Base-by-base conservation (phyloP, 345 rosid genomes). In the Corchorus olitorius region DNA sequence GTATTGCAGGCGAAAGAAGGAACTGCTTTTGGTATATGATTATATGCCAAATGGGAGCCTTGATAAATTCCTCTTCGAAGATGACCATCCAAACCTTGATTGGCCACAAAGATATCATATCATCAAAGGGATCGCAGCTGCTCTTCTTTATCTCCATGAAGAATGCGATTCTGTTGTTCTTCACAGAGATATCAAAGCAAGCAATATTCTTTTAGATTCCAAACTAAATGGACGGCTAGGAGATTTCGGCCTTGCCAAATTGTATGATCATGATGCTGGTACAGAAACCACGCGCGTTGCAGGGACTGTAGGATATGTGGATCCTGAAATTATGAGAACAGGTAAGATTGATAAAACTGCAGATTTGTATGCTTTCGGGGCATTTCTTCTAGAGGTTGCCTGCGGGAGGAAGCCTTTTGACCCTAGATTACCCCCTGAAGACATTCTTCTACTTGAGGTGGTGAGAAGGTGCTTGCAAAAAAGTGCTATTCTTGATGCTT, bases 111-210 rank as follows among this genome's bases (percentile, higher is more conserved):
- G 89, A 46, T 75, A 81, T 33, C 81, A 70, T 34, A 81, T 86
- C 63, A 49, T 85, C 46, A 83, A 68, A 72, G 88, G 87, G 12
- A 81, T 85, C 4, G 89, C 90, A 0, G 75, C 83, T n/a, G 88
- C 85, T 65, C 85, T 85, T 2, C 81, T 77, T 19, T 88, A 87
- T 76, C 75, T 88, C 5, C 90, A 88, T 46, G 88, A 88, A 78
- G 87, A 81, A 37, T 85, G 87, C 79, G 90, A 87, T 37, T 81
- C 83, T 61, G 87, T 87, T 58, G 88, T 88, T 58, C 75, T 87
- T 9, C 92, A 88, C 11, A 81, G 92, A 79, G 92, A 88, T 55
- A 54, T 88, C 46, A 88, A 88, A 81, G 87, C 92, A 45, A 78
- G 84, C 62, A 88, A 88, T 59, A 73, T 87, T 17, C 81, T 87